Evolutionary conservation across 108 stramenopile genomes (phyloP), one percentile per base, ranked within the genome.

Genomic region (Stephanodiscus minutulus): DNA sequence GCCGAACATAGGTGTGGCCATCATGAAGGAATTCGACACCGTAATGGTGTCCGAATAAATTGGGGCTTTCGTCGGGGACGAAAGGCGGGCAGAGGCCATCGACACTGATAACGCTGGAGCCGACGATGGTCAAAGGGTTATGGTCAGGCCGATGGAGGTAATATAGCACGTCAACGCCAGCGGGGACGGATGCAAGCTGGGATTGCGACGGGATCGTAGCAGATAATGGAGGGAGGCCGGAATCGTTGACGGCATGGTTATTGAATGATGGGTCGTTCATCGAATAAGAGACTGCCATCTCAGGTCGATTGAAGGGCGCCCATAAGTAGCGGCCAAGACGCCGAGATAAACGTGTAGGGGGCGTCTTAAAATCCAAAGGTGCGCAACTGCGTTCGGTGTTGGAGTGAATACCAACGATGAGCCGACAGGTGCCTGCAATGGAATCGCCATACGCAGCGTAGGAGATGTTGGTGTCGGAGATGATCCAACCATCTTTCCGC

Each of bases 11-110:
- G 27, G 21, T 41, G 5, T 39, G 2, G 37, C 41, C 46, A 24
- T 54, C 43, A 1, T 6, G 49, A 1, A 0, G 24, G 29, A 54
- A 72, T 24, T 72, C 61, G 24, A 72, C 48, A 21, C 70, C 70
- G 31, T 4, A 39, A 8, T 39, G 8, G 8, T 39, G 39, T 39
- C 11, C 11, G 39, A 39, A 39, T 4, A 39, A 8, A 8, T 39
- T 39, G 1, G 39, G 11, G 9, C 9, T 39, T 1, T 39, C 39
- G 9, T 11, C 7, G 10, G 39, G 39, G 10, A 1, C 8, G 6
- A 28, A 31, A 0, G 10, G 35, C 10, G n/a, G 18, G 58, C 24
- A 59, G 28, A 39, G 39, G 8, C 39, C 39, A 9, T 39, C 39
- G 11, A 8, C 1, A 8, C 39, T 1, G 7, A 39, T 8, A 11